Percentiles rank a stretch among this genome's conserved stretches.
Evolutionary conservation across 192 early-diverging fungal species (phyloP).

Genomic region (Backusella tarrabulga): DNA sequence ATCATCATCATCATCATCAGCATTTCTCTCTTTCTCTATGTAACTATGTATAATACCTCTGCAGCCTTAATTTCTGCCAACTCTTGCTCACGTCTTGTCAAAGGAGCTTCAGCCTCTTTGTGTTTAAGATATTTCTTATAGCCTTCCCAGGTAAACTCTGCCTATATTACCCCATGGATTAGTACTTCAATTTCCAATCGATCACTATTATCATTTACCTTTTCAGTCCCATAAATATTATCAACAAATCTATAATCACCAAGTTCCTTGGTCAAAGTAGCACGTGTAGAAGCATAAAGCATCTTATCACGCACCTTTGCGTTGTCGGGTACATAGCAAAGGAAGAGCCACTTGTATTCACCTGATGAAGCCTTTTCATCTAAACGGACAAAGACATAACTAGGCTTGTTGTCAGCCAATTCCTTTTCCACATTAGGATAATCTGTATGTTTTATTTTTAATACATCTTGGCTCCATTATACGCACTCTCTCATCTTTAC

Average conservation of each 20-base stretch:
- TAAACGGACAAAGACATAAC: conserved; percentile 65
- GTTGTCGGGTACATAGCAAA: conserved; percentile 78
- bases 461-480: neutral
- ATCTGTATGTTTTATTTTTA: neutral
- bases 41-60: conserved; percentile 39
- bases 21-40: neutral
- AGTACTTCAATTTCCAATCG: neutral
- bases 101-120: conserved; percentile 67
- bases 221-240: conserved; percentile 74
- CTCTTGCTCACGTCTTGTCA: conserved; percentile 86
- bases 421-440: neutral
- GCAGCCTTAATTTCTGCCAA: conserved; percentile 59
- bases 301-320: conserved; percentile 89
- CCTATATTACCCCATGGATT: conserved; percentile 26
- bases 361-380: conserved; percentile 44
- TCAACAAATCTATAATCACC: conserved; percentile 84
- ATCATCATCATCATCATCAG: neutral
- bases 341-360: conserved; percentile 68
- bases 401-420: conserved; percentile 54
- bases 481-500: conserved; percentile 3
- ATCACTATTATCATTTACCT: conserved; percentile 36
- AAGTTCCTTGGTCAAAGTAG: conserved; percentile 73
- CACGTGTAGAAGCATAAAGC: conserved; percentile 88
- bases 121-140: conserved; percentile 61
- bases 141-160: conserved; percentile 64